Conservation (phyloP, 208 protist genomes). For the Acanthamoeba lenticulata region DNA sequence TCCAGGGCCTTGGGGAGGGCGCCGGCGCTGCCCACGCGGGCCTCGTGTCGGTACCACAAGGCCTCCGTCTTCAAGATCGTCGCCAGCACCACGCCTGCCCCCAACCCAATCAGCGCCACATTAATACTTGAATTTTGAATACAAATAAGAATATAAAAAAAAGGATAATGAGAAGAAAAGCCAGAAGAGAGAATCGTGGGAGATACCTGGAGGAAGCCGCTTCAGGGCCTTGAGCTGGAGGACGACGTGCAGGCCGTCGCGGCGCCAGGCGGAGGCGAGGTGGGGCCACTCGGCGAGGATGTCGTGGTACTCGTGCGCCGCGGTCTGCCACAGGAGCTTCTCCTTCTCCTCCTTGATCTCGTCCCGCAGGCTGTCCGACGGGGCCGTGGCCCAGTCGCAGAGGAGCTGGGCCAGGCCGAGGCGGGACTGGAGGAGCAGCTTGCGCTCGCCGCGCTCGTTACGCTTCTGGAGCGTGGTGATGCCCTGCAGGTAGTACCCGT, state of each 20-base stretch:
- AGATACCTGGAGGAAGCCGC: not conserved
- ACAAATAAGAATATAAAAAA: not conserved
- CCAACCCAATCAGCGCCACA: too few species aligned
- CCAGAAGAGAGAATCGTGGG: not conserved
- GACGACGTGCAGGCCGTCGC: not conserved
- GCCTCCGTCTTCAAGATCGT: slow-evolving; percentile 50
- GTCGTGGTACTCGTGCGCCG: slow-evolving; percentile 3
- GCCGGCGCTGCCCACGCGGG: not conserved
- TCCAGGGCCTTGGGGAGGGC: not conserved
- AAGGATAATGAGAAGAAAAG: not conserved
- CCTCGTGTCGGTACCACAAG: not conserved
- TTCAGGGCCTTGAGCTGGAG: not conserved
- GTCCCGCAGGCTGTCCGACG: not conserved
- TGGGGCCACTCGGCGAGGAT: not conserved
- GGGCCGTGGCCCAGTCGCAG: slow-evolving; percentile 18
- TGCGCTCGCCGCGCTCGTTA: slow-evolving; percentile 6
- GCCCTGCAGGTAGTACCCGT: slow-evolving; percentile 20
- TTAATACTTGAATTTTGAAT: not conserved
- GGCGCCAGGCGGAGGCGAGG: not conserved
- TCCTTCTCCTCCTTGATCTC: slow-evolving; percentile 34
- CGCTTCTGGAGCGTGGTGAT: not conserved
- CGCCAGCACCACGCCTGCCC: not conserved
- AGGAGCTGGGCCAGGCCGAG: slow-evolving; percentile 4
- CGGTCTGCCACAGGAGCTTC: slow-evolving; percentile 5
- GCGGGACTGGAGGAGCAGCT: not conserved